Conservation (phyloP, 169 alveolate genomes). For the Perkinsus chesapeaki region DNA sequence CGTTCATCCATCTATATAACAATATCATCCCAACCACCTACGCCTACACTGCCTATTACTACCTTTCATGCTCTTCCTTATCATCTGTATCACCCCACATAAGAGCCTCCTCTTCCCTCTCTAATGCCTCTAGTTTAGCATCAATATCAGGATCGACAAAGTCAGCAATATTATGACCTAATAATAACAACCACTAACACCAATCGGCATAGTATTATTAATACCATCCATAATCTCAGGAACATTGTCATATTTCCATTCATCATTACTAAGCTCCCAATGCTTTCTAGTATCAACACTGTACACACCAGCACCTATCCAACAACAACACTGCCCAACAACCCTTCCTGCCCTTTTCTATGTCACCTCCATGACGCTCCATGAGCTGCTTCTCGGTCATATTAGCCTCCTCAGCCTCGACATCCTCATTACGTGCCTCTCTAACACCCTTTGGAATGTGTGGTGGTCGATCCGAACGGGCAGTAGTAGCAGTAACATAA, state of each 20-base stretch:
- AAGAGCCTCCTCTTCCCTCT: constrained; percentile 90
- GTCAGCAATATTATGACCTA: constrained; percentile 85
- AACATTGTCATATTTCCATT: constrained; percentile 93
- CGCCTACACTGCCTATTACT: constrained; percentile 28
- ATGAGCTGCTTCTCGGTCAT: constrained; percentile 29
- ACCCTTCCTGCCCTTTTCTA: constrained; percentile 36
- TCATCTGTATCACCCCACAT: constrained; percentile 47
- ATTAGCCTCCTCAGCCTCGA: constrained; percentile 16
- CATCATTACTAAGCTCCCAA: constrained; percentile 70
- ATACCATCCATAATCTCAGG: constrained; percentile 94
- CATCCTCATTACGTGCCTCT: neutral
- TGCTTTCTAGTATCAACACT: constrained; percentile 73
- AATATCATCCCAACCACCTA: constrained; percentile 26
- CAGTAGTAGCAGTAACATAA: neutral
- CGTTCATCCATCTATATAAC: constrained; percentile 12
- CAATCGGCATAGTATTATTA: neutral
- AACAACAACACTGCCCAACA: constrained; percentile 65
- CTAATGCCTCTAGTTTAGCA: constrained; percentile 83
- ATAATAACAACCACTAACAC: neutral
- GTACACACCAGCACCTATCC: constrained; percentile 97
- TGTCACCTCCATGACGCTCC: constrained; percentile 19
- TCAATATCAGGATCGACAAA: constrained; percentile 93
- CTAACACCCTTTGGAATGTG: neutral
- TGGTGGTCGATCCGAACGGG: neutral
- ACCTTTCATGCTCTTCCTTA: constrained; percentile 50